Evolutionary conservation across 2,329 filamentous ascomycete species (phyloP), one percentile per base, ranked within the genome.

Genomic region (Apiospora kogelbergensis): DNA sequence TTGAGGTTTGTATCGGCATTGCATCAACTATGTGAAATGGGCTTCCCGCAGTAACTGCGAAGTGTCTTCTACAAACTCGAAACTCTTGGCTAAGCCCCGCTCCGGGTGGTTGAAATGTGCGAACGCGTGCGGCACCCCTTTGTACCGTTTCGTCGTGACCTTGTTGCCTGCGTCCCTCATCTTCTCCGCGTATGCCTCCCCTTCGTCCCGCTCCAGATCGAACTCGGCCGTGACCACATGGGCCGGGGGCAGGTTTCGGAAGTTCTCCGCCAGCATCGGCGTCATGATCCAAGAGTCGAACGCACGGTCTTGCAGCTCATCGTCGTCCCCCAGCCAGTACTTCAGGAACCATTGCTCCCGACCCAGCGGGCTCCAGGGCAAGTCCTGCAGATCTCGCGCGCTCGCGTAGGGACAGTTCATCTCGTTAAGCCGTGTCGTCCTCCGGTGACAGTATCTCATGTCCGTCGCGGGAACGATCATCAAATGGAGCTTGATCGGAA

Each of bases 191-290:
- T 77, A 77, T 11, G 70, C 68, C 40, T 79, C 76, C 3, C 78
- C 78, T 65, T 80, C 77, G 69, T 80, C 79, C n/a, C 79, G 72
- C 66, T 78, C 71, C 6, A 78, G 67, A 66, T 80, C 79, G 67
- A 80, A 78, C 64, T 80, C 78, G 1, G 79, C 79, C 1, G 78
- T 80, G 44, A 80, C 68, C 10, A 80, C 75, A 13, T 80, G 74
- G 1, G 77, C 77, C 1, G 71, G 74, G 0, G 78, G 75, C 11
- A 80, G 65, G 7, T 72, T 68, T 3, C 68, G 37, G 20, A 80
- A 76, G 15, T 74, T 74, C 6, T 72, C 72, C 7, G 79, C 76
- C 2, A 76, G 67, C 0, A 80, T 73, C 2, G 75, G 73, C 2
- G 65, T 67, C 1, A 67, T 17, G 70, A 65, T 57, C 74, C 74